Conservation (phyloP, 768 basidiomycete genomes). For the Boletus patriciae region DNA sequence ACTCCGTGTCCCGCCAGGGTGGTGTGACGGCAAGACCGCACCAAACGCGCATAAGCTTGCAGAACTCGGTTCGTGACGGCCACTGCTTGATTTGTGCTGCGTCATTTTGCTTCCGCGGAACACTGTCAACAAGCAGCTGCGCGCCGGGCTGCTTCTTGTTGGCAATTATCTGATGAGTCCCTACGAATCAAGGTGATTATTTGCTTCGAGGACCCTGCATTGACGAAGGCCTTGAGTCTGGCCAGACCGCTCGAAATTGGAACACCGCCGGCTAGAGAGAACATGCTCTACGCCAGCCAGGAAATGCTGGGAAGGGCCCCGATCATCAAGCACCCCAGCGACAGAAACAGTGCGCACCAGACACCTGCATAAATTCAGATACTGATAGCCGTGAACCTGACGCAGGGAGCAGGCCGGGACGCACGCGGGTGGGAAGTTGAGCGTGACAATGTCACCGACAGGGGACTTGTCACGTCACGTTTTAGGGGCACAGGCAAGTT, state of each 20-base stretch:
- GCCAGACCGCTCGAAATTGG: constrained; percentile 14
- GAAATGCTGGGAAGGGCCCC: not conserved
- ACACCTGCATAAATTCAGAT: not conserved
- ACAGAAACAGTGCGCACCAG: constrained; percentile 5
- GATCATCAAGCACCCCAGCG: not conserved
- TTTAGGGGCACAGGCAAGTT: constrained; percentile 29
- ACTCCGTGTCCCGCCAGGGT: constrained; percentile 25
- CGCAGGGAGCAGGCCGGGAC: not conserved
- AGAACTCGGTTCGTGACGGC: constrained; percentile 17
- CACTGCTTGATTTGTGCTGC: constrained; percentile 7
- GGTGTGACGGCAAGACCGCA: constrained; percentile 27
- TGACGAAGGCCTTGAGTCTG: not conserved
- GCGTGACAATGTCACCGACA: constrained; percentile 30
- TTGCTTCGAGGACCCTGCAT: not conserved
- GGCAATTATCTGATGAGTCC: not conserved
- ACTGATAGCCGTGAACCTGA: not conserved
- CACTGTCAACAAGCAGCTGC: not conserved
- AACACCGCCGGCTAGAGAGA: constrained; percentile 7
- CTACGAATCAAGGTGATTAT: constrained; percentile 5
- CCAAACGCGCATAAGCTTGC: constrained; percentile 25
- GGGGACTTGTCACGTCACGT: constrained; percentile 32
- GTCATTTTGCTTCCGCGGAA: constrained; percentile 20
- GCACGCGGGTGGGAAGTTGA: constrained; percentile 9
- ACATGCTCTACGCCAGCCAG: not conserved
- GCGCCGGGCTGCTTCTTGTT: not conserved